Evolutionary conservation across 176 grass and related monocot genomes (phyloP).

Genomic region (Oryza punctata): DNA sequence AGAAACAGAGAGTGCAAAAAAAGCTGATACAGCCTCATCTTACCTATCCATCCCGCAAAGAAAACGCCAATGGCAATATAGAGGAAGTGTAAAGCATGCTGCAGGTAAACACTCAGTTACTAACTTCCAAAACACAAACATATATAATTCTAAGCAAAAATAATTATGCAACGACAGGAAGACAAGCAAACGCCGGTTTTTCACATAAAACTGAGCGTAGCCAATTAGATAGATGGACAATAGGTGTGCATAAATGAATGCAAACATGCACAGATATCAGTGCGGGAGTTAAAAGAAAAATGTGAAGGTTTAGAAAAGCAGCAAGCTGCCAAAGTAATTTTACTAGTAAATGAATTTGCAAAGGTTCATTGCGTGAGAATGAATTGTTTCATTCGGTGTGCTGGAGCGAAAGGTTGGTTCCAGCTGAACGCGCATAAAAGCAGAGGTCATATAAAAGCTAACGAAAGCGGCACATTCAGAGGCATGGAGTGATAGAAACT

Average conservation of each 20-base stretch:
- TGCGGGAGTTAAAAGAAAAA: background rate
- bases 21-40: constrained; percentile 22
- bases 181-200: background rate
- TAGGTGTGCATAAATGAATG: background rate
- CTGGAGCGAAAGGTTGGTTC: background rate
- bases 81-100: constrained; percentile 88
- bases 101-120: constrained; percentile 36
- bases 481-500: background rate
- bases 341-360: background rate
- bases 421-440: background rate
- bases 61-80: constrained; percentile 93
- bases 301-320: background rate
- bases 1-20: background rate
- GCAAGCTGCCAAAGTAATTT: background rate
- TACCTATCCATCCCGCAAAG: constrained; percentile 97
- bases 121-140: constrained; percentile 16
- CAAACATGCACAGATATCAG: background rate
- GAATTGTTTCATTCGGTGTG: background rate
- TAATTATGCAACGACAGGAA: background rate
- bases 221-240: constrained; percentile 1
- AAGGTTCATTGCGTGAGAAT: background rate
- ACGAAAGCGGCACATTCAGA: background rate
- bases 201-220: background rate
- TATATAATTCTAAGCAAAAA: background rate
- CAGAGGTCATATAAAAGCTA: background rate